Conservation (phyloP, 495 filamentous ascomycete genomes). For the Aspergillus panamensis region DNA sequence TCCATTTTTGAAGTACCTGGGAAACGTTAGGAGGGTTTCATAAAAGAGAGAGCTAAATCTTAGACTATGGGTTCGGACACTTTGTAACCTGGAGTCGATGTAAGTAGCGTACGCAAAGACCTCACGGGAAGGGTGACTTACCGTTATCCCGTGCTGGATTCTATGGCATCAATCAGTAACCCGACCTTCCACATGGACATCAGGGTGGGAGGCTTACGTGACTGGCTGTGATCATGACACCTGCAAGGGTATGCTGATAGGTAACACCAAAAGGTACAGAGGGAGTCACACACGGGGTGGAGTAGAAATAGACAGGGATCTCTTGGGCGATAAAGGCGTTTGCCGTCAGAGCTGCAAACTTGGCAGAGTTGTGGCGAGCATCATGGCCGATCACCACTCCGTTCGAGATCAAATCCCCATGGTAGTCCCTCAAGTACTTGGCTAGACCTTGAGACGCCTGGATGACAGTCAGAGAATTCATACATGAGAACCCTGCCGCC, state of each 20-base stretch:
- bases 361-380: conserved; percentile 63
- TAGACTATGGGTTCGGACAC: conserved; percentile 40
- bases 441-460: conserved; percentile 71
- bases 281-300: conserved; percentile 56
- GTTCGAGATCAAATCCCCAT: conserved; percentile 34
- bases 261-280: conserved; percentile 65
- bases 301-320: conserved; percentile 61
- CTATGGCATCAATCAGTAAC: conserved; percentile 27
- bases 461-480: conserved; percentile 68
- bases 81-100: conserved; percentile 55
- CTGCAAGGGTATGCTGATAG: conserved; percentile 55
- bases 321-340: conserved; percentile 60
- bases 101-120: background rate
- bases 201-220: conserved; percentile 40
- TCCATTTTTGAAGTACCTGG: conserved; percentile 61
- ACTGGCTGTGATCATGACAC: conserved; percentile 71
- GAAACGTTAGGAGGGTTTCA: conserved; percentile 14
- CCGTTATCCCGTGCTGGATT: conserved; percentile 69
- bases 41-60: background rate
- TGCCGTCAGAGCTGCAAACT: conserved; percentile 61
- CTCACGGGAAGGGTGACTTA: conserved; percentile 16
- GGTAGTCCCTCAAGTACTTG: conserved; percentile 50
- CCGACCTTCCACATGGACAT: conserved; percentile 3
- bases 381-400: conserved; percentile 67
- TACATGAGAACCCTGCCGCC: conserved; percentile 66